These are phyloP conservation scores for Polytrichum formosum DNA, from an alignment of 225 moss, liverwort and hornwort species.

Conservation along the genomic window DNA sequence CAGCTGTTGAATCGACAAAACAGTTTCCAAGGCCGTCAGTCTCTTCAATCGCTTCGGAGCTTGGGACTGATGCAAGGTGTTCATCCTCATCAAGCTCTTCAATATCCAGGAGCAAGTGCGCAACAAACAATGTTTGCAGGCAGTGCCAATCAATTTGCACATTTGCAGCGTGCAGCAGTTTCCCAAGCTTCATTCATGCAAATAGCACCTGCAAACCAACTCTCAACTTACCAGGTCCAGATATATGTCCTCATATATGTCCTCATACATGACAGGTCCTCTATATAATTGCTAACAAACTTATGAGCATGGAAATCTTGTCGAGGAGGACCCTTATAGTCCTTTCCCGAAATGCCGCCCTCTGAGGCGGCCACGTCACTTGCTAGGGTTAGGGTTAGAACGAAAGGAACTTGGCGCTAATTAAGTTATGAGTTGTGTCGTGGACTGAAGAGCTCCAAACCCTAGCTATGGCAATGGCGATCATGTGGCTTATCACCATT, in stretches of 20 bases:
- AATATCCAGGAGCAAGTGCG: slow-evolving; percentile 28
- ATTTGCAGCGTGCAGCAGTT: slow-evolving; percentile 41
- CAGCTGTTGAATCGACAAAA: slow-evolving; percentile 46
- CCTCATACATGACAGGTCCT: no score
- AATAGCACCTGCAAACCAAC: slow-evolving; percentile 36
- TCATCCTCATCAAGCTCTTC: slow-evolving; percentile 37
- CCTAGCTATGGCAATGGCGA: no score
- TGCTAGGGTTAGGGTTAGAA: no score
- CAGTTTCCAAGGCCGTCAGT: slow-evolving; percentile 47
- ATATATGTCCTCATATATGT: slow-evolving; percentile 12
- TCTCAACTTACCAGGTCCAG: slow-evolving; percentile 54
- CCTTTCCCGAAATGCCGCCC: no score
- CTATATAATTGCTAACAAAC: no score
- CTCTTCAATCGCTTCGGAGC: slow-evolving; percentile 41
- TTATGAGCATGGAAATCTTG: no score
- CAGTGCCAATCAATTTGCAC: slow-evolving; percentile 45
- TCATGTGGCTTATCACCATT: no score
- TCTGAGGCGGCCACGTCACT: no score
- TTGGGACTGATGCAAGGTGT: slow-evolving; percentile 45
- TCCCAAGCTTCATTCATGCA: slow-evolving; percentile 49
- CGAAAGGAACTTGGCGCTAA: no score
- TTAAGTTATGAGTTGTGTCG: no score
- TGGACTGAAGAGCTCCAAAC: no score
- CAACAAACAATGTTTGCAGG: slow-evolving; percentile 46
- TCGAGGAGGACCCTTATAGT: no score